A percentile compares a stretch with the other conserved stretches of the same genome.
These are phyloP conservation scores for Flaveria trinervia DNA, from an alignment of 129 eudicot species.

Conservation along the genomic window DNA sequence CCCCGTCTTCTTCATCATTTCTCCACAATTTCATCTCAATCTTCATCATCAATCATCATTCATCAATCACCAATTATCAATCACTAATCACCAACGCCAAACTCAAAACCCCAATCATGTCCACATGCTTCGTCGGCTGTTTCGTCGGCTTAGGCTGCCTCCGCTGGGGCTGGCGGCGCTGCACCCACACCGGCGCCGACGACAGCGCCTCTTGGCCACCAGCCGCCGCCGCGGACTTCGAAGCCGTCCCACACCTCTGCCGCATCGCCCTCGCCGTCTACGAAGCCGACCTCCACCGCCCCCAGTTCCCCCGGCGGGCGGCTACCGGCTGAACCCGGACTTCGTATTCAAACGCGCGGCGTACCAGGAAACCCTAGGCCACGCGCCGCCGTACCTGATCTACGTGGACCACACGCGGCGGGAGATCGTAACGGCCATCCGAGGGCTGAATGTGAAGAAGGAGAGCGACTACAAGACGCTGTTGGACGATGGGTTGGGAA, in stretches of 20 bases:
- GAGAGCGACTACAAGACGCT: slow-evolving; percentile 60
- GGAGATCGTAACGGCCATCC: slow-evolving; percentile 63
- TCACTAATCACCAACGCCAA: too few species aligned
- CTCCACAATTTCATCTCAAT: too few species aligned
- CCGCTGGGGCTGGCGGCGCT: slow-evolving; percentile 82
- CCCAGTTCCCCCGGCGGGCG: slow-evolving; percentile 48
- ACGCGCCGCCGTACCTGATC: slow-evolving; percentile 68
- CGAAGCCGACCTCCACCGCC: slow-evolving; percentile 55
- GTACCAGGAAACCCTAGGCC: slow-evolving; percentile 55
- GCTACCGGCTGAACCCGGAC: slow-evolving; percentile 63
- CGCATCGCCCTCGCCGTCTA: slow-evolving; percentile 61
- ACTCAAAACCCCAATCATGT: slow-evolving; percentile 34
- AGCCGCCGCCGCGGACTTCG: slow-evolving; percentile 62
- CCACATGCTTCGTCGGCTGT: slow-evolving; percentile 60
- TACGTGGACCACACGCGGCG: slow-evolving; percentile 57
- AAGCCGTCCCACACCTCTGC: slow-evolving; percentile 66
- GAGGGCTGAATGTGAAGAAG: slow-evolving; percentile 60
- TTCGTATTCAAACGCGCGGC: slow-evolving; percentile 64
- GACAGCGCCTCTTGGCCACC: slow-evolving; percentile 72
- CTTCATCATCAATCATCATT: too few species aligned
- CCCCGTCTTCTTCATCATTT: too few species aligned
- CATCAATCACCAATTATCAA: too few species aligned
- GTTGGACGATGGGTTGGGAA: slow-evolving; percentile 48
- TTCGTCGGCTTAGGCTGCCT: slow-evolving; percentile 54
- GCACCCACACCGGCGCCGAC: slow-evolving; percentile 73